Evolutionary conservation across 805 yeast genomes (phyloP), one percentile per base, ranked within the genome.

Genomic region (Metschnikowia kofuensis): DNA sequence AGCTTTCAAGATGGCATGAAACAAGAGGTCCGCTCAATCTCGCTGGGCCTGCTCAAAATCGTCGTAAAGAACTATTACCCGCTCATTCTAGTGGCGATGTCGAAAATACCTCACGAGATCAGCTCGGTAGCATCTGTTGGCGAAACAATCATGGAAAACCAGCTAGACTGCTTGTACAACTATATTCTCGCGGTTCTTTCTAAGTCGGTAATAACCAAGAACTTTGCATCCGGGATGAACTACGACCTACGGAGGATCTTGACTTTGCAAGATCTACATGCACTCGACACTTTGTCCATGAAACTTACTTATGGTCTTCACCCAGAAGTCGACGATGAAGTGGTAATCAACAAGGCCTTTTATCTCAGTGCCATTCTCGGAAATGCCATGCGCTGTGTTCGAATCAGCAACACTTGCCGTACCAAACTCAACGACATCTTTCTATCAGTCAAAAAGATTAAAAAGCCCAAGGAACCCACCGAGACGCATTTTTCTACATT

Each of bases 171-270:
- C 16, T 59, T 92, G 13, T 84, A 91, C 67, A 82, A 88, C 42
- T 92, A 87, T 63, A 63, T 92, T 6, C 63, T 92, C n/a, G 82
- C 96, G 0, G 86, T 94, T 0, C 68, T 94, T 36, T 86, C 96
- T n/a, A 83, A 85, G 60, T 85, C 89, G 1, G 87, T 86, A 53
- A 81, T 92, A 35, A 72, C 78, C 9, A 80, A 82, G 53, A 82
- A 85, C 34, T 91, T 87, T 62, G 71, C 75, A 44, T 78, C 80
- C 52, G 73, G 95, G 48, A 84, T 87, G 59, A 89, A 89, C 59
- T 89, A 87, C 59, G 98, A 92, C 60, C 68, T 92, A 35, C 71
- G 97, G 21, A 85, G 83, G 49, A 76, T 86, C 29, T 71, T 91
- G 27, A 89, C 89, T 4, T 80, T 84, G 1, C 77, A 92, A 3